Conservation (phyloP, 805 yeast genomes). For the Sungouiella blattae region DNA sequence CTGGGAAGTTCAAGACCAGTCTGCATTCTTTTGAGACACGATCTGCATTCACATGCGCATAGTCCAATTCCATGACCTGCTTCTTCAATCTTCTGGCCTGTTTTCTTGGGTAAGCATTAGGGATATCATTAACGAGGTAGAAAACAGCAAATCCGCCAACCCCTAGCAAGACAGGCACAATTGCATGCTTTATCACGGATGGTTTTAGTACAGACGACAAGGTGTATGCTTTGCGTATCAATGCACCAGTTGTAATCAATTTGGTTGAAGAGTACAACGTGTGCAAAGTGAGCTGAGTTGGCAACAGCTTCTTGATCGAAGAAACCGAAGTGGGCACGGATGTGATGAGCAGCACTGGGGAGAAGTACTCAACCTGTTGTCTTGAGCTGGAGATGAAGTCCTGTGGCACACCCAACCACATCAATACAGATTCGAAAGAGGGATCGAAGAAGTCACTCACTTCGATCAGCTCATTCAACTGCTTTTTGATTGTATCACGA, state of each 20-base stretch:
- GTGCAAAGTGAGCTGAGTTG: slow-evolving; percentile 38
- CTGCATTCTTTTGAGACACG: slow-evolving; percentile 81
- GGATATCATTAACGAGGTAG: slow-evolving; percentile 75
- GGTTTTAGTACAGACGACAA: slow-evolving; percentile 34
- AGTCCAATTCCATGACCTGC: slow-evolving; percentile 66
- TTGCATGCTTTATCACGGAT: slow-evolving; percentile 42
- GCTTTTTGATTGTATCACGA: slow-evolving; percentile 57
- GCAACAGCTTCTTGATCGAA: slow-evolving; percentile 28
- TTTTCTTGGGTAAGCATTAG: slow-evolving; percentile 83
- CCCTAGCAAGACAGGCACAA: slow-evolving; percentile 50
- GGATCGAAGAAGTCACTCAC: slow-evolving; percentile 80
- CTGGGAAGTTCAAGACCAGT: slow-evolving; percentile 75
- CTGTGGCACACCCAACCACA: slow-evolving; percentile 40
- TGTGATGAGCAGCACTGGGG: slow-evolving; percentile 30
- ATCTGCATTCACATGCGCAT: slow-evolving; percentile 71
- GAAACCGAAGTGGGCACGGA: slow-evolving; percentile 27
- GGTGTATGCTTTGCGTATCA: slow-evolving; percentile 35
- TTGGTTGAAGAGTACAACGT: slow-evolving; percentile 39
- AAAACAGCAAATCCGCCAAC: slow-evolving; percentile 52
- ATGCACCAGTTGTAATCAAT: slow-evolving; percentile 40
- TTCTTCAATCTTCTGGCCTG: slow-evolving; percentile 66
- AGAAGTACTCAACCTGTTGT: slow-evolving; percentile 27
- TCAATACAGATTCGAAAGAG: slow-evolving; percentile 54
- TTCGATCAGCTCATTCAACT: slow-evolving; percentile 57
- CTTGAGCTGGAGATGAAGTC: slow-evolving; percentile 24